Percentiles rank a stretch among this genome's conserved stretches.
Conservation (phyloP, 352 stramenopile species). For the Phytophthora europaea region DNA sequence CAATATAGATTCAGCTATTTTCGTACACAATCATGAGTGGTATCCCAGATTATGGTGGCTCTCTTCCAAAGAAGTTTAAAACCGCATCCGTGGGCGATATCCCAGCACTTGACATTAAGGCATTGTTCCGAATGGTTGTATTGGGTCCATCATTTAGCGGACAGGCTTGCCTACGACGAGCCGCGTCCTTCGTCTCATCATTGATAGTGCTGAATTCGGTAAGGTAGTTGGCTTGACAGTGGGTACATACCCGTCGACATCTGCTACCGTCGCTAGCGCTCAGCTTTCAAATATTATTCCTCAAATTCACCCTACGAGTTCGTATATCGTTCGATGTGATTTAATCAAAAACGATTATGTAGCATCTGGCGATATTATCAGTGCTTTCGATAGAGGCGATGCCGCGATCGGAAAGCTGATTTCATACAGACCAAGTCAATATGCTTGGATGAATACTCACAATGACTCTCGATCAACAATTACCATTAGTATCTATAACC, state of each 20-base stretch:
- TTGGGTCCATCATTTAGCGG: too few species aligned
- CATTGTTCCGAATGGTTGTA: too few species aligned
- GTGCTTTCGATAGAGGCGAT: conserved; percentile 18
- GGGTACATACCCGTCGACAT: conserved; percentile 11
- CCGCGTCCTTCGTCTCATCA: conserved; percentile 9
- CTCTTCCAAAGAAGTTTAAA: background rate
- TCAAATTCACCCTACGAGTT: conserved; percentile 7
- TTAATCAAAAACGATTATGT: conserved; percentile 32
- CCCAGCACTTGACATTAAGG: too few species aligned
- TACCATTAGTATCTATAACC: conserved; percentile 20
- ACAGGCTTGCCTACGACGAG: conserved; percentile 21
- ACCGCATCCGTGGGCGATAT: background rate
- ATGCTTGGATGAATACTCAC: conserved; percentile 18
- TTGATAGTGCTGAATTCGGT: conserved; percentile 25
- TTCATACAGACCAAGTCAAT: conserved; percentile 12
- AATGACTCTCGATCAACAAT: conserved; percentile 16
- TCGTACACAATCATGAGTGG: conserved; percentile 1
- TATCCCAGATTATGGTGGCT: background rate
- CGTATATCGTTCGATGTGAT: conserved; percentile 30
- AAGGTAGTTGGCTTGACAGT: conserved; percentile 6
- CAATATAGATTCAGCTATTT: background rate
- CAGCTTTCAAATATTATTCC: conserved; percentile 3
- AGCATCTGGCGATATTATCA: conserved; percentile 18
- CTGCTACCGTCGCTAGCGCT: conserved; percentile 3
- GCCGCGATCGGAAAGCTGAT: conserved; percentile 14